A percentile compares a stretch with the other conserved stretches of the same genome.
These are phyloP conservation scores for Epichloe bromicola DNA, from an alignment of 2,329 filamentous ascomycete genomes.

Conservation along the genomic window DNA sequence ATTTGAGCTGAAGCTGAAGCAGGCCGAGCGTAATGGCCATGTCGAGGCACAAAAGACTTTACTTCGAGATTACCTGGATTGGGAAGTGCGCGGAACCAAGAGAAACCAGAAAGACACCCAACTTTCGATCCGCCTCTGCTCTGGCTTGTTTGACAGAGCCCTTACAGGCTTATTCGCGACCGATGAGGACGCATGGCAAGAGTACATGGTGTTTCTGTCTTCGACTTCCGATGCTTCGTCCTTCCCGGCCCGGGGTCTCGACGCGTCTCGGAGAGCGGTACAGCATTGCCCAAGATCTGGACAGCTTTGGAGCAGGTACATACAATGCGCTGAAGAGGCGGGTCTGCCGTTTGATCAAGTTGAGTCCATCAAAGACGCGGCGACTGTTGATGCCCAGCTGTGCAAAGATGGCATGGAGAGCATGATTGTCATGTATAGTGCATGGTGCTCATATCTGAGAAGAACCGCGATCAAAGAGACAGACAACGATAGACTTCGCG, in stretches of 20 bases:
- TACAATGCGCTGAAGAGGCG: conserved; percentile 72
- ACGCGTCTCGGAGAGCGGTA: conserved; percentile 68
- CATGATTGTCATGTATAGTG: conserved; percentile 79
- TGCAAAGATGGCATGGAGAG: conserved; percentile 79
- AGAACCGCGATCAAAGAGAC: conserved; percentile 67
- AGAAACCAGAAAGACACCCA: conserved; percentile 32
- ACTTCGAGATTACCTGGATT: conserved; percentile 64
- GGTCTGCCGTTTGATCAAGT: conserved; percentile 66
- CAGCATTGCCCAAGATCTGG: conserved; percentile 91
- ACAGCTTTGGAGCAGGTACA: conserved; percentile 76
- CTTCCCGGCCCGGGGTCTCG: conserved; percentile 38
- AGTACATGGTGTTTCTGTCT: conserved; percentile 66
- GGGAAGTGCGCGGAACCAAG: conserved; percentile 58
- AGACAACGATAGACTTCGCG: conserved; percentile 70
- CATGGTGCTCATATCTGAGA: conserved; percentile 90
- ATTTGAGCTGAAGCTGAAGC: conserved; percentile 53
- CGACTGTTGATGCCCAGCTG: conserved; percentile 73
- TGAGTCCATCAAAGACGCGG: conserved; percentile 81
- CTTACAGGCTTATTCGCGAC: conserved; percentile 56
- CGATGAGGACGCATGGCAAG: conserved; percentile 68
- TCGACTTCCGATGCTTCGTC: conserved; percentile 25
- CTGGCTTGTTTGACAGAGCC: conserved; percentile 67
- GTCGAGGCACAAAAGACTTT: conserved; percentile 36
- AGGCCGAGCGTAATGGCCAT: conserved; percentile 44
- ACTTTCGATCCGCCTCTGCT: conserved; percentile 37